Percentiles rank a stretch among this genome's conserved stretches.
phyloP scores from a whole-genome alignment of 371 early-diverging fungal species.

The Mortierella sp. region DNA sequence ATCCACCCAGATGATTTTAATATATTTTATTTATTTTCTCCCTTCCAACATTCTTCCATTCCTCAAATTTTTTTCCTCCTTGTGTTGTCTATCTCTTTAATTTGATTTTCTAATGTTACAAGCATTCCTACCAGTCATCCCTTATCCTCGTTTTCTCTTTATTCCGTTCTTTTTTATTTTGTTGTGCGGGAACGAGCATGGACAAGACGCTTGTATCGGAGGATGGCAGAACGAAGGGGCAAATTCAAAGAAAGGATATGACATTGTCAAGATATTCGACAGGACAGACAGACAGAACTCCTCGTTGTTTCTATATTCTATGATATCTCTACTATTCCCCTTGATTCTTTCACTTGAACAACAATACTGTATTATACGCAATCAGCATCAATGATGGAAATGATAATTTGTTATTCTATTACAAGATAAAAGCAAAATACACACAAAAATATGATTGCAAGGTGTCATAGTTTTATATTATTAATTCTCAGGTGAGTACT shows the following conservation, averaged over 20 bases:
- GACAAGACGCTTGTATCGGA: not conserved
- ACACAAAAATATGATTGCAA: too few species aligned
- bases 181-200: not conserved
- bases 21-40: conserved; percentile 4
- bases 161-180: too few species aligned
- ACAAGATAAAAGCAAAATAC: too few species aligned
- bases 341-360: not conserved
- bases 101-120: not conserved
- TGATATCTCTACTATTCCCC: not conserved
- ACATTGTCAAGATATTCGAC: not conserved
- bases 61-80: too few species aligned
- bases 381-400: not conserved
- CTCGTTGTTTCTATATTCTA: not conserved
- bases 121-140: too few species aligned
- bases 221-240: not conserved
- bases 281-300: not conserved
- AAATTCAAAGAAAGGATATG: not conserved
- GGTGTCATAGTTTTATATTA: too few species aligned
- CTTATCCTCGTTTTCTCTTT: not conserved
- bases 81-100: not conserved
- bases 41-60: not conserved
- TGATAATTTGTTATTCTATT: not conserved
- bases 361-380: not conserved
- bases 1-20: conserved; percentile 15
- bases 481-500: too few species aligned